Evolutionary conservation across 140 eudicot genomes (phyloP), one percentile per base, ranked within the genome.

Genomic region (Flaveria floridana): DNA sequence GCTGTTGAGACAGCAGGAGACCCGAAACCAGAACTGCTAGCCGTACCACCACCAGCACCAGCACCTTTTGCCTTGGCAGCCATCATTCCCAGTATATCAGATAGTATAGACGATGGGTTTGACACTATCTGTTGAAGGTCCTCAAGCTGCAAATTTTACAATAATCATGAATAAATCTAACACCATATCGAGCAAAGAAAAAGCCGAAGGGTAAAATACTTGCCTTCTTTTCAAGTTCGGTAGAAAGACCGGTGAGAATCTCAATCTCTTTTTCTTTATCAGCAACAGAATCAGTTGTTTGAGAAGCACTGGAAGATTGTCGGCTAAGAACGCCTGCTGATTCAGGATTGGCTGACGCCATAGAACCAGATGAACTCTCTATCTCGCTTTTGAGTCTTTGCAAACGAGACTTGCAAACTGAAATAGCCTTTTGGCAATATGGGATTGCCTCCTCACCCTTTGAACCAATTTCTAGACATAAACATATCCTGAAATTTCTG

Each of bases 401-500:
- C 82, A 91, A 79, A 61, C 97, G 80, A 10, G 96, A 82, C 77
- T 90, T 94, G 84, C 99, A 94, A 70, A 84, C 80, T 3, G 90
- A 82, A 44, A 91, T 79, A 79, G 99, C 99, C 82, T 86, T 94
- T 79, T 94, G 71, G 69, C 99, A 94, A 76, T 94, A 94, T 2
- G 99, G 96, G 69, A 94, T 87, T 56, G 99, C 97, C 79, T 94
- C 99, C 68, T 81, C 79, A 19, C 95, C 90, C 83, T 84, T 90
- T 28, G 90, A 84, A 68, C 97, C 95, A 23, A 91, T 84, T 82
- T 94, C 99, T 44, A 94, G 68, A 73, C 95, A 88, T 79, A 94
- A 79, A 75, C 97, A 90, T 81, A 91, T 88, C 88, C 97, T 89
- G 58, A 94, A 94, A 71, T 94, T 94, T 81, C 99, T 94, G 84